Evolutionary conservation across 129 eudicot genomes (phyloP), one percentile per base, ranked within the genome.

Genomic region (Daucus carota): DNA sequence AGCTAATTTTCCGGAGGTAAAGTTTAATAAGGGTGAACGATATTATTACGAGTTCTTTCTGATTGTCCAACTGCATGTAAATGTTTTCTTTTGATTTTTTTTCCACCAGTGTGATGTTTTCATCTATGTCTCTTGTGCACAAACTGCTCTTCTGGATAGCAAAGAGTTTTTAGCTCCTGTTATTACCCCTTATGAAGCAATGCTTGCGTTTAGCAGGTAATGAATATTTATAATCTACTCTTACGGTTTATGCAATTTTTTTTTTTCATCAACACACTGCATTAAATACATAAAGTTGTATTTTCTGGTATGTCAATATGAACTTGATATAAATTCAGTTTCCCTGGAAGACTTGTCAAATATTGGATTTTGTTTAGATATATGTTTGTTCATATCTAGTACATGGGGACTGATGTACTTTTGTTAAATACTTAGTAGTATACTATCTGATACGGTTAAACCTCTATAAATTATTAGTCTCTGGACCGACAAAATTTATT

Each of bases 1-100:
- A 78, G 97, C 97, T 26, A 94, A 94, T 79, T 94, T 94, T 80
- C 97, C 98, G 5, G 98, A 94, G 96, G 98, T 94, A 84, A 86
- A 66, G 26, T 47, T 76, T 17, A 57, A 43, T 45, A 71, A 47
- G 69, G 42, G 26, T 52, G 31, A 10, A 24, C 15, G 3, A 57
- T 57, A 57, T 57, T 0, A n/a, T n/a, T 57, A n/a, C 6, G 31
- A 24, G 32, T 54, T 54, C 63, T 57, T 57, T 31, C 29, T 6
- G 59, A 10, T n/a, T 57, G n/a, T 57, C 24, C 65, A 57, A 57
- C 15, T 57, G 3, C 31, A n/a, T 54, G 31, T 54, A 54, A 54
- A 54, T 8, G 38, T 62, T 62, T 62, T 13, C 9, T 12, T 29
- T 63, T 29, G 22, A 29, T 28, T 29, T 12, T 29, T 12, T 29